Conservation (phyloP, 768 basidiomycete species). For the Psilocybe subaeruginosa region DNA sequence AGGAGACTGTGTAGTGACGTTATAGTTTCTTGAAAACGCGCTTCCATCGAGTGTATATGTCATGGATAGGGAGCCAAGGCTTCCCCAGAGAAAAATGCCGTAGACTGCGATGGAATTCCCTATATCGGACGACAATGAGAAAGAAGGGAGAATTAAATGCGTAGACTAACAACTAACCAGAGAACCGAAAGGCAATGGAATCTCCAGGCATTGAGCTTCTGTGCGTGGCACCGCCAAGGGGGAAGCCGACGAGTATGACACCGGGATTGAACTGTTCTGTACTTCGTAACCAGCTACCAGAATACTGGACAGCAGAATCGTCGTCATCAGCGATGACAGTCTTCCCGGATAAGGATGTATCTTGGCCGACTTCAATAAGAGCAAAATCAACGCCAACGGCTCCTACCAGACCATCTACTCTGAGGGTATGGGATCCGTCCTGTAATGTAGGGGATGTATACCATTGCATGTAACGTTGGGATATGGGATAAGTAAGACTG, state of each 20-base stretch:
- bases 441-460: slow-evolving; percentile 23
- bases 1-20: too few relatives aligned
- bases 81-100: neutral
- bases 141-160: too few relatives aligned
- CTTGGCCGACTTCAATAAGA: slow-evolving; percentile 20
- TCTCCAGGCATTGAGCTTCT: slow-evolving; percentile 9
- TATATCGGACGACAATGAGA: neutral
- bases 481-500: slow-evolving; percentile 13
- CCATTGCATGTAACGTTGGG: slow-evolving; percentile 24
- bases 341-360: slow-evolving; percentile 23
- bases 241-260: slow-evolving; percentile 8
- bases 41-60: too few relatives aligned
- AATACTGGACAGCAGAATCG: slow-evolving; percentile 20
- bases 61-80: too few relatives aligned
- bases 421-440: slow-evolving; percentile 23
- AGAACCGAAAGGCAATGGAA: slow-evolving; percentile 10
- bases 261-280: slow-evolving; percentile 13
- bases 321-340: slow-evolving; percentile 26
- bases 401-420: slow-evolving; percentile 21
- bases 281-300: slow-evolving; percentile 20
- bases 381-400: slow-evolving; percentile 24
- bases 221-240: slow-evolving; percentile 14
- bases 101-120: slow-evolving; percentile 7
- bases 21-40: too few relatives aligned
- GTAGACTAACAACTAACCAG: slow-evolving; percentile 3